phyloP scores from a whole-genome alignment of 768 basidiomycete species.

The Tephrocybe sp. region DNA sequence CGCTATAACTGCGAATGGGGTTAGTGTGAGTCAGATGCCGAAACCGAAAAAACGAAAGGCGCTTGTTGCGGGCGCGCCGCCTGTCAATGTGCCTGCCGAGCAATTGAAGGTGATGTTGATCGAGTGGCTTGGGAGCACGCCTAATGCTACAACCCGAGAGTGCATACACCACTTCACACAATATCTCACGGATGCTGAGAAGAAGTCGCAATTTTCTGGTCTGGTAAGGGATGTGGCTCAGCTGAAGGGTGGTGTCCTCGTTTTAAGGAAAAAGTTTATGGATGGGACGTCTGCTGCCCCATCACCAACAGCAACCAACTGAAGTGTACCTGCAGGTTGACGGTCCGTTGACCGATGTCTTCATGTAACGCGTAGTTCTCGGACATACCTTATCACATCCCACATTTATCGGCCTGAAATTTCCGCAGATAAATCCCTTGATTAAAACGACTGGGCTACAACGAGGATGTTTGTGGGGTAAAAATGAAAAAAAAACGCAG shows the following conservation, averaged over 20 bases:
- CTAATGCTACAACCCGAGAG: constrained; percentile 73
- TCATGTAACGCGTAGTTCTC: too few species aligned
- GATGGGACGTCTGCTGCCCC: constrained; percentile 33
- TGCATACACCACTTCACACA: constrained; percentile 81
- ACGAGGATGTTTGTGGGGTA: too few species aligned
- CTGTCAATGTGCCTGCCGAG: constrained; percentile 43
- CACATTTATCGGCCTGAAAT: too few species aligned
- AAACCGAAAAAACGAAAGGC: constrained; percentile 64
- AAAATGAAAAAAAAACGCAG: too few species aligned
- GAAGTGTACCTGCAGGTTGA: too few species aligned
- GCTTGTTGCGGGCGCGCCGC: constrained; percentile 28
- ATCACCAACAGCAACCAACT: constrained; percentile 23
- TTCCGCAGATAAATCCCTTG: too few species aligned
- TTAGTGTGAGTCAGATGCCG: constrained; percentile 20
- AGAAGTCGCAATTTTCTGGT: constrained; percentile 74
- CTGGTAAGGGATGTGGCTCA: constrained; percentile 80
- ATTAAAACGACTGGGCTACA: too few species aligned
- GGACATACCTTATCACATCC: too few species aligned
- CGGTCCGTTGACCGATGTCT: too few species aligned
- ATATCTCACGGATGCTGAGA: constrained; percentile 66
- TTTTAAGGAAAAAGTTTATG: constrained; percentile 46
- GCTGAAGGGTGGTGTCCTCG: constrained; percentile 64
- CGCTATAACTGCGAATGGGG: constrained; percentile 13
- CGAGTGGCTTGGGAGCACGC: constrained; percentile 71
- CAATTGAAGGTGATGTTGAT: constrained; percentile 70